phyloP scores from a whole-genome alignment of 192 early-diverging fungal species.

The Thoreauomyces humboldtii region DNA sequence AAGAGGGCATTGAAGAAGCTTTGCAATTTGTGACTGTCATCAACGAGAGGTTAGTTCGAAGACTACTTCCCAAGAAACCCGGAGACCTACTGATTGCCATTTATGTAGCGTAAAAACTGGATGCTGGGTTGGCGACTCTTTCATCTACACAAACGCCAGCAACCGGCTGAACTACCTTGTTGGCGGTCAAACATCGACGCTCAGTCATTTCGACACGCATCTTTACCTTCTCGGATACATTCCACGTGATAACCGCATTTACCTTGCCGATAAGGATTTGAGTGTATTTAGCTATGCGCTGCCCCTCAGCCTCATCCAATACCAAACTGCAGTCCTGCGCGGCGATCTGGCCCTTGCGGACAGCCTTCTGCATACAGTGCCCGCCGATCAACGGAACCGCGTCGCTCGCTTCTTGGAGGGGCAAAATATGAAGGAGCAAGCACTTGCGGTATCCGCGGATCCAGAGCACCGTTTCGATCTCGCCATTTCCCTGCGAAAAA shows the following conservation, averaged over 20 bases:
- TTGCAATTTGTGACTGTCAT: constrained; percentile 94
- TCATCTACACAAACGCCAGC: constrained; percentile 89
- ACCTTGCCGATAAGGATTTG: constrained; percentile 91
- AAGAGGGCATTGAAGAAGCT: constrained; percentile 96
- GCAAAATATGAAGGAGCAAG: constrained; percentile 85
- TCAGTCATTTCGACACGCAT: constrained; percentile 90
- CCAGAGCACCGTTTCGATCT: constrained; percentile 95
- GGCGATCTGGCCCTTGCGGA: constrained; percentile 86
- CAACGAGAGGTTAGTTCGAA: constrained; percentile 60
- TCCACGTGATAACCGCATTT: constrained; percentile 89
- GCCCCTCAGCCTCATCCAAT: constrained; percentile 93
- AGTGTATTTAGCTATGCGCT: constrained; percentile 86
- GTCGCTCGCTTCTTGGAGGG: constrained; percentile 95
- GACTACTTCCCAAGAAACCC: background rate
- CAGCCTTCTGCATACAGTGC: constrained; percentile 77
- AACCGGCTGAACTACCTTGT: constrained; percentile 97
- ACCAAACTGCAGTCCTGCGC: constrained; percentile 95
- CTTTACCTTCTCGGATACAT: constrained; percentile 95
- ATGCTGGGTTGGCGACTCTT: constrained; percentile 98
- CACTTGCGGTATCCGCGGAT: constrained; percentile 92
- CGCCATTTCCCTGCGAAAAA: constrained; percentile 78
- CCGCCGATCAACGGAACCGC: constrained; percentile 81
- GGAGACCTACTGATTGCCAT: constrained; percentile 5
- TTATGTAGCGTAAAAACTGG: constrained; percentile 80
- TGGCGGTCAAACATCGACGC: constrained; percentile 87